These are phyloP conservation scores for Stemphylium lycopersici DNA, from an alignment of 2,329 filamentous ascomycete genomes.

Conservation along the genomic window DNA sequence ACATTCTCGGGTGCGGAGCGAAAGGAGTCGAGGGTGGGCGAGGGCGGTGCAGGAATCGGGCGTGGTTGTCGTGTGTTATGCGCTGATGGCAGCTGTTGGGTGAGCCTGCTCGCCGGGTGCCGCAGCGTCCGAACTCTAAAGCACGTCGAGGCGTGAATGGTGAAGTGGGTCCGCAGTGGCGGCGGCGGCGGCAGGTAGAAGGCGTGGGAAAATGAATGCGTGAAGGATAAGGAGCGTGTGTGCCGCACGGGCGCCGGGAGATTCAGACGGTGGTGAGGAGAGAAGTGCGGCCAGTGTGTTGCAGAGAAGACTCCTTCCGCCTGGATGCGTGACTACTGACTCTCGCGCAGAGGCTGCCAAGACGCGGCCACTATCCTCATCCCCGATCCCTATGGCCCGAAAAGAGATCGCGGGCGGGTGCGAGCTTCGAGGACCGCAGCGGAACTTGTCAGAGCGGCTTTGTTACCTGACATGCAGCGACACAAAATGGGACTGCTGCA, in stretches of 20 bases:
- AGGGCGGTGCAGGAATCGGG: background rate
- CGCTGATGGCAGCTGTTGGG: background rate
- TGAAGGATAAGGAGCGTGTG: conserved; percentile 19
- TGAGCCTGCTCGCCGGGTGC: conserved; percentile 2
- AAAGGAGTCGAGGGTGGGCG: background rate
- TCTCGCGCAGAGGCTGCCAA: conserved; percentile 13
- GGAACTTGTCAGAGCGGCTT: conserved; percentile 16
- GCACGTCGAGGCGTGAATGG: conserved; percentile 4
- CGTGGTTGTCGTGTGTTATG: conserved; percentile 1
- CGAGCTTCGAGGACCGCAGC: conserved; percentile 16
- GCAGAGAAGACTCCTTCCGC: conserved; percentile 18
- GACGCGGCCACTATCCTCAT: conserved; percentile 19
- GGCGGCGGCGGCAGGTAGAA: background rate
- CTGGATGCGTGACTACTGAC: conserved; percentile 14
- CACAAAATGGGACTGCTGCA: conserved; percentile 17
- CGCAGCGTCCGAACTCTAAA: conserved; percentile 7
- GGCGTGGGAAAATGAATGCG: conserved; percentile 12
- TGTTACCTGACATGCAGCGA: conserved; percentile 16
- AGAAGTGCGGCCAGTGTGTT: conserved; percentile 21
- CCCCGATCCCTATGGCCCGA: conserved; percentile 19
- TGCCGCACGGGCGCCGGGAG: conserved; percentile 8
- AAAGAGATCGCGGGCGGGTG: conserved; percentile 17
- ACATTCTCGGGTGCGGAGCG: conserved; percentile 33
- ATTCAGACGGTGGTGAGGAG: conserved; percentile 27
- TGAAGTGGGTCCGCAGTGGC: background rate